phyloP scores from a whole-genome alignment of 768 basidiomycete genomes.

The Gautieria morchelliformis region DNA sequence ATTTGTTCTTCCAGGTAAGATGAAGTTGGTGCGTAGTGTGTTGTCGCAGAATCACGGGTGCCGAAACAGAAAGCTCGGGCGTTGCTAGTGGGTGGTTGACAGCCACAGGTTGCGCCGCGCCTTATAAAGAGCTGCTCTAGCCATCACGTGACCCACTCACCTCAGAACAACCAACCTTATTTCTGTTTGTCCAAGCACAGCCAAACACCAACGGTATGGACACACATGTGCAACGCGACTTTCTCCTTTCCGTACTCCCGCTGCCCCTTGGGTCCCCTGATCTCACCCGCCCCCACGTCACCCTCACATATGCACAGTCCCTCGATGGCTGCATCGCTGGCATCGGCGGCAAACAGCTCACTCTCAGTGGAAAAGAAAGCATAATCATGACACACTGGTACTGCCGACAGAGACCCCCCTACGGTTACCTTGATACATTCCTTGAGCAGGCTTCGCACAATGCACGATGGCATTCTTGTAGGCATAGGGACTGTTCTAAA shows the following conservation, averaged over 20 bases:
- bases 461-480: slow-evolving; percentile 89
- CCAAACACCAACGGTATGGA: background rate
- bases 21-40: background rate
- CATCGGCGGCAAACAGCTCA: slow-evolving; percentile 58
- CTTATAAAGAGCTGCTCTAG: background rate
- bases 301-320: slow-evolving; percentile 79
- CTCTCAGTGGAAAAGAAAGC: slow-evolving; percentile 76
- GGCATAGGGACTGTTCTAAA: slow-evolving; percentile 85
- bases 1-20: slow-evolving; percentile 23
- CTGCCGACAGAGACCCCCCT: background rate
- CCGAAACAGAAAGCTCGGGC: background rate
- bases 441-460: slow-evolving; percentile 66
- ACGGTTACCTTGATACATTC: background rate
- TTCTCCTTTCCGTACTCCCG: slow-evolving; percentile 6
- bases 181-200: slow-evolving; percentile 5
- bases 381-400: slow-evolving; percentile 91
- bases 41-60: background rate
- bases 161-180: slow-evolving; percentile 3
- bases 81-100: background rate
- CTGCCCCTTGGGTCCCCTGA: background rate
- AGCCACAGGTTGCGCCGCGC: background rate
- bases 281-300: slow-evolving; percentile 47
- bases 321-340: slow-evolving; percentile 87
- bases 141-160: slow-evolving; percentile 6
- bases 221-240: background rate